A percentile compares a stretch with the other conserved stretches of the same genome.
Evolutionary conservation across 164 flowering plant genomes (phyloP).

Genomic region (Aristolochia fimbriata): DNA sequence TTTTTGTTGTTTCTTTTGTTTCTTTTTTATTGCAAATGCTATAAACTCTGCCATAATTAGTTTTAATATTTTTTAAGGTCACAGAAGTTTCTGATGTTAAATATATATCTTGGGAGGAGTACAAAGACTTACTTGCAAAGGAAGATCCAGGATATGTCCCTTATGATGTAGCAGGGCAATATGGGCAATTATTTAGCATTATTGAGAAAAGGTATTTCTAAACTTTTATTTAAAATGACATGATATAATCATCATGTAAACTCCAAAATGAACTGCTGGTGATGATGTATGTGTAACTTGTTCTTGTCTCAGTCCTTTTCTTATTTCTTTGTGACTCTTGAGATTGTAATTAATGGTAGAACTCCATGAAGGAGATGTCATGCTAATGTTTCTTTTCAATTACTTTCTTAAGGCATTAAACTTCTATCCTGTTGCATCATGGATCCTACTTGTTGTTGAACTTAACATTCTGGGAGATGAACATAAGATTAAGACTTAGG

Average conservation of each 20-base stretch:
- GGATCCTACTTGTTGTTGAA: too few relatives aligned
- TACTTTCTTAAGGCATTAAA: too few relatives aligned
- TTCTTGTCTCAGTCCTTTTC: not conserved
- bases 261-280: too few relatives aligned
- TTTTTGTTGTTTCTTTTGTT: not conserved
- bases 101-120: conserved; percentile 62
- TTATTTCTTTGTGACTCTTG: not conserved
- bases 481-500: too few relatives aligned
- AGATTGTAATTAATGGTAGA: too few relatives aligned
- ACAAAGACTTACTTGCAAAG: conserved; percentile 48
- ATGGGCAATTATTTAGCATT: conserved; percentile 65
- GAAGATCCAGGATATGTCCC: conserved; percentile 76
- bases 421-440: too few relatives aligned
- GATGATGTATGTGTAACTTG: not conserved
- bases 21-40: not conserved
- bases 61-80: conserved; percentile 31
- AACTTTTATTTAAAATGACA: not conserved
- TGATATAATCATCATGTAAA: too few relatives aligned
- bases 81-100: conserved; percentile 91
- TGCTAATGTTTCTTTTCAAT: conserved; percentile 4
- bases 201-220: conserved; percentile 48
- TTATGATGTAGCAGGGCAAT: conserved; percentile 55
- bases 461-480: too few relatives aligned
- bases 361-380: not conserved
- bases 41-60: not conserved